phyloP scores from a whole-genome alignment of 495 filamentous ascomycete species.

The Penicillium egyptiacum region DNA sequence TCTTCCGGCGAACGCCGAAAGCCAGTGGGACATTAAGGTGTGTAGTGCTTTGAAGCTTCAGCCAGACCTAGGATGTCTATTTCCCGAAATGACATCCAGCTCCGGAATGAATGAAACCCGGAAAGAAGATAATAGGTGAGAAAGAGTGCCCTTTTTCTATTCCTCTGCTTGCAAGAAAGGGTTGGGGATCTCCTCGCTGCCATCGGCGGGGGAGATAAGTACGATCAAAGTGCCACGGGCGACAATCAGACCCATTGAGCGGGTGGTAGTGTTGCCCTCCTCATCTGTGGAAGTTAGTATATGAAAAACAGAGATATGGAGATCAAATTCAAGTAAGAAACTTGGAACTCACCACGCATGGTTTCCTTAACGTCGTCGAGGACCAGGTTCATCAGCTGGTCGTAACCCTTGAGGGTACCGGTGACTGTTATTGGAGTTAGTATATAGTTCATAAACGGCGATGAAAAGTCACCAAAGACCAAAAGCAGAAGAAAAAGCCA shows the following conservation, averaged over 20 bases:
- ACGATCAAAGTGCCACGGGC: constrained; percentile 90
- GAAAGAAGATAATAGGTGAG: background rate
- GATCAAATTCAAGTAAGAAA: background rate
- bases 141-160: constrained; percentile 19
- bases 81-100: constrained; percentile 2
- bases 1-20: constrained; percentile 12
- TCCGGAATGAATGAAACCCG: constrained; percentile 2
- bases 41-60: constrained; percentile 1
- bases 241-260: constrained; percentile 85
- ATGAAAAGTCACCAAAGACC: background rate
- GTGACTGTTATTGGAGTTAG: constrained; percentile 56
- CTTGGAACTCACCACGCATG: constrained; percentile 65
- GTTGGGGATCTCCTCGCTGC: constrained; percentile 93
- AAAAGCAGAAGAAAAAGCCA: background rate
- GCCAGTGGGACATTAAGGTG: constrained; percentile 12
- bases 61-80: background rate
- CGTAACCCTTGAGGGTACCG: constrained; percentile 89
- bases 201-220: constrained; percentile 87
- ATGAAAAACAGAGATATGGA: background rate
- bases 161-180: constrained; percentile 79
- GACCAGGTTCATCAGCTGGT: constrained; percentile 96
- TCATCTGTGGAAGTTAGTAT: constrained; percentile 60
- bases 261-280: constrained; percentile 80
- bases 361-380: constrained; percentile 91
- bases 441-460: constrained; percentile 8